Base-by-base conservation (phyloP, 2,329 filamentous ascomycete species). In the Amphichorda felina region DNA sequence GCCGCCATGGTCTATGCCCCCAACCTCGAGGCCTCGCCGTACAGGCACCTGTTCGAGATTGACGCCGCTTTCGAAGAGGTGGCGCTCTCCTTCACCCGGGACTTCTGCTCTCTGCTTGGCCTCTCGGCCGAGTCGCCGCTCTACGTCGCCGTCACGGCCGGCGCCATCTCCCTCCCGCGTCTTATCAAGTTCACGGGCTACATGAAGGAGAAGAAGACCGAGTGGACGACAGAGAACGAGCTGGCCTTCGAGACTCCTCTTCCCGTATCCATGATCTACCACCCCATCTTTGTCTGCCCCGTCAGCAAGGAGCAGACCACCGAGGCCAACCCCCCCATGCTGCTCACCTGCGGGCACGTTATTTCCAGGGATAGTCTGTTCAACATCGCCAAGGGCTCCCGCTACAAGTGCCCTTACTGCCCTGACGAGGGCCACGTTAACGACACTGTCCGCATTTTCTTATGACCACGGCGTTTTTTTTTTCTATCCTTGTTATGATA, bases 361-460 rank as follows among this genome's bases (percentile, higher is more conserved):
- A 79, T 98, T 40, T 88, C 87, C 14, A 73, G 79, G 43, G 88
- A 95, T 50, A 87, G 81, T 24, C 62, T 98, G 34, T 75, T 82
- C 40, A 79, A 78, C 50, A 68, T 96, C 29, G 79, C 79, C 37
- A 94, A 93, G 59, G 80, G 81, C 1, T 72, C 66, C 29, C 67
- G 81, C 40, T 93, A 93, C 68, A 98, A 98, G 57, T 98, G 91
- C 50, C 91, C 91, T 0, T 98, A 98, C 54, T 98, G 91, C 52
- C 91, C 91, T 0, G 76, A 64, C 21, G 89, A 96, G 58, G 86
- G 85, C 31, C 69, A 79, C 43, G 65, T 82, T 2, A 77, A 75
- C 44, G 86, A 95, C 19, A 29, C 30, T 13, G 4, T 21, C 10
- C 16, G 26, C 11, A 33, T 33, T 4, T 13, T 15, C 25, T 18